Conservation (phyloP, 2,329 filamentous ascomycete genomes). For the Apiospora sp. region DNA sequence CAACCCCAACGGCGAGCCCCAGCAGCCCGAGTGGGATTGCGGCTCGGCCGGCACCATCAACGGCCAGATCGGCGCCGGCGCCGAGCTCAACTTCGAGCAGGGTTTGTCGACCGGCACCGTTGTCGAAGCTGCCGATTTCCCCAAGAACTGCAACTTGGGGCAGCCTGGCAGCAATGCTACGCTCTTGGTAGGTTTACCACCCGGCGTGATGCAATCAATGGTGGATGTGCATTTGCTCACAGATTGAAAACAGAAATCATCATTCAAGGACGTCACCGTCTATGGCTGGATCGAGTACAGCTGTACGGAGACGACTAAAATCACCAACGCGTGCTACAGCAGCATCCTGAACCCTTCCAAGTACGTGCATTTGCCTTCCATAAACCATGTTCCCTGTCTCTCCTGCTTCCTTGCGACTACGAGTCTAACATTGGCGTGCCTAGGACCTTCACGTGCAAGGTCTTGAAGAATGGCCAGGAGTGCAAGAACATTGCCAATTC, state of each 20-base stretch:
- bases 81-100: slow-evolving; percentile 10
- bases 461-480: slow-evolving; percentile 22
- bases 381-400: no score
- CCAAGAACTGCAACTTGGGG: background rate
- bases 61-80: slow-evolving; percentile 18
- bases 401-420: no score
- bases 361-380: background rate
- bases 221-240: background rate
- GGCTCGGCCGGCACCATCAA: slow-evolving; percentile 21
- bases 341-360: background rate
- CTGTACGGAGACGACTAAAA: background rate
- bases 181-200: slow-evolving; percentile 6
- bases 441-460: slow-evolving; percentile 17
- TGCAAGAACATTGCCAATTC: background rate
- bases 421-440: background rate
- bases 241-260: background rate
- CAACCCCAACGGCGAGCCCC: background rate
- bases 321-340: slow-evolving; percentile 7
- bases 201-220: background rate
- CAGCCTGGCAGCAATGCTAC: slow-evolving; percentile 14
- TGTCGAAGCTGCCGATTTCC: slow-evolving; percentile 22
- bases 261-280: background rate
- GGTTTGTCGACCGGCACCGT: background rate
- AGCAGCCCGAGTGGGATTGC: slow-evolving; percentile 20
- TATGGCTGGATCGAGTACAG: slow-evolving; percentile 25